Evolutionary conservation across 2,329 filamentous ascomycete species (phyloP).

Genomic region (Ceratocystis albifundus): DNA sequence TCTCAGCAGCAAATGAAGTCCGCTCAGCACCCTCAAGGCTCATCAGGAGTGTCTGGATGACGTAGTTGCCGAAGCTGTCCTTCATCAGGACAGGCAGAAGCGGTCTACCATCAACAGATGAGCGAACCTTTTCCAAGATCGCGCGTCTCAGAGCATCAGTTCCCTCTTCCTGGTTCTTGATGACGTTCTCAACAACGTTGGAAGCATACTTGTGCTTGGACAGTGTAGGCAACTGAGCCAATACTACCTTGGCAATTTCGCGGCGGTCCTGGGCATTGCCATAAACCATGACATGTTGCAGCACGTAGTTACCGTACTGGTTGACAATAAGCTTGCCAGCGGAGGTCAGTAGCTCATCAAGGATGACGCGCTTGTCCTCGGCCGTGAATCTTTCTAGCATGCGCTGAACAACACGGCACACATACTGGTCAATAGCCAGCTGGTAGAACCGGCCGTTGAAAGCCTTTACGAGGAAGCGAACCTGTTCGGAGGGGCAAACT

Average conservation of each 20-base stretch:
- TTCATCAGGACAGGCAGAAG: conserved; percentile 69
- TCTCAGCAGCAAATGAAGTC: conserved; percentile 48
- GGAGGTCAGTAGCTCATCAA: conserved; percentile 66
- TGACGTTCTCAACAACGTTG: conserved; percentile 92
- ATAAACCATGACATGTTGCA: conserved; percentile 77
- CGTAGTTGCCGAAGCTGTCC: conserved; percentile 91
- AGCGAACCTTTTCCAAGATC: conserved; percentile 11
- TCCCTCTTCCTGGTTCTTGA: conserved; percentile 40
- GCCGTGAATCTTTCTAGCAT: conserved; percentile 75
- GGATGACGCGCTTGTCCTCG: conserved; percentile 57
- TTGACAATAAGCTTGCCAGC: conserved; percentile 65
- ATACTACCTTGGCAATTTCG: conserved; percentile 62
- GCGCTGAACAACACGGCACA: conserved; percentile 84
- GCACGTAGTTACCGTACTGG: conserved; percentile 92
- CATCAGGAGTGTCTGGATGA: conserved; percentile 75
- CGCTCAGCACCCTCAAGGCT: conserved; percentile 50
- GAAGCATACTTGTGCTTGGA: conserved; percentile 96
- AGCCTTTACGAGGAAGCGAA: conserved; percentile 73
- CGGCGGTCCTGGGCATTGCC: conserved; percentile 61
- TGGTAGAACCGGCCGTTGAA: conserved; percentile 63
- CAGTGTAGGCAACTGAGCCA: conserved; percentile 56
- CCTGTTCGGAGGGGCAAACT: conserved; percentile 61
- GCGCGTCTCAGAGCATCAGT: background rate
- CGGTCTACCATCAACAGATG: conserved; percentile 46
- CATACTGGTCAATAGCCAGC: conserved; percentile 70